Evolutionary conservation across 2,329 filamentous ascomycete species (phyloP).

Genomic region (Furcasterigmium furcatum): DNA sequence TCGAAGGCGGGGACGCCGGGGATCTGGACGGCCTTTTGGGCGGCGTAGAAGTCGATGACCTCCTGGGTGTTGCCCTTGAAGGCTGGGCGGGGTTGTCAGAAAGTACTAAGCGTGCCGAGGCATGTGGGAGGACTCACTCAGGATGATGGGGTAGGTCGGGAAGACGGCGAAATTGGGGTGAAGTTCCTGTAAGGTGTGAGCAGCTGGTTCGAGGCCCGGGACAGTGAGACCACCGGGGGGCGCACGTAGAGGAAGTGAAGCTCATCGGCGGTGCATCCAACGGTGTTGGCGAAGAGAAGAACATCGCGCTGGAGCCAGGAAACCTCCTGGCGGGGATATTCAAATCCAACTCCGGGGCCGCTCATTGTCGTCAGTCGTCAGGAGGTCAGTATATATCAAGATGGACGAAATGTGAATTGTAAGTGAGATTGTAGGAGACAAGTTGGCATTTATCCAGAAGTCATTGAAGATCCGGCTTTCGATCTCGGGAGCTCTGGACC

Average conservation of each 20-base stretch:
- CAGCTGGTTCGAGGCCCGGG: not conserved
- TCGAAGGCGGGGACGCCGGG: slow-evolving; percentile 77
- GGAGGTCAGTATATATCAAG: not conserved
- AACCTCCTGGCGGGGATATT: slow-evolving; percentile 73
- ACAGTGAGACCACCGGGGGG: slow-evolving; percentile 2
- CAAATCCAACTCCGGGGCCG: slow-evolving; percentile 65
- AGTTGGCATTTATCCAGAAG: too few species aligned
- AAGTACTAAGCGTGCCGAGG: too few species aligned
- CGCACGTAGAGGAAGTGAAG: slow-evolving; percentile 88
- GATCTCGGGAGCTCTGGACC: not conserved
- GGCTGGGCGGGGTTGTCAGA: slow-evolving; percentile 32
- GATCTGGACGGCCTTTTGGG: slow-evolving; percentile 63
- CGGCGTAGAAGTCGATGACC: slow-evolving; percentile 80
- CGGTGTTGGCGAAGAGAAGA: slow-evolving; percentile 85
- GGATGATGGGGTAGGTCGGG: slow-evolving; percentile 81
- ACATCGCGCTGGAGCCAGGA: slow-evolving; percentile 86
- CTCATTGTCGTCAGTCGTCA: too few species aligned
- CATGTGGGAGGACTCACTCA: slow-evolving; percentile 27
- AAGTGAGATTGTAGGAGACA: not conserved
- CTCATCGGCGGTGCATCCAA: slow-evolving; percentile 81
- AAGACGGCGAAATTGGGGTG: slow-evolving; percentile 85
- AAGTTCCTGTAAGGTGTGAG: slow-evolving; percentile 59
- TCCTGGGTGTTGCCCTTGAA: slow-evolving; percentile 78
- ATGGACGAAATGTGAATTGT: not conserved
- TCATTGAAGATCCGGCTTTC: too few species aligned